A percentile compares a stretch with the other conserved stretches of the same genome.
Evolutionary conservation across 805 yeast species (phyloP).

Genomic region (Brettanomyces bruxellensis): DNA sequence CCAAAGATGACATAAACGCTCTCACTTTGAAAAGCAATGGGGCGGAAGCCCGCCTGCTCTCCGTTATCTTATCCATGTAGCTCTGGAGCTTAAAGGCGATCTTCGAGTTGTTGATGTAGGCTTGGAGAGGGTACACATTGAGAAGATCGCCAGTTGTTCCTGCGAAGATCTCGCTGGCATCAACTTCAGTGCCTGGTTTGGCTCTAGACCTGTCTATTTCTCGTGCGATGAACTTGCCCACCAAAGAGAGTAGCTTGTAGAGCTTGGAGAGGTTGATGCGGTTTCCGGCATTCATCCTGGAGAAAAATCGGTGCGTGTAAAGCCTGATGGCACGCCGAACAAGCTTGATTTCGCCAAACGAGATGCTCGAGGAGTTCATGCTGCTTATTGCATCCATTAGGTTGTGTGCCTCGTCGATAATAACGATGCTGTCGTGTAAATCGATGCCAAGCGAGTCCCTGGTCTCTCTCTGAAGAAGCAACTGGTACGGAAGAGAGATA

Average conservation of each 20-base stretch:
- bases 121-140: constrained; percentile 59
- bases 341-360: constrained; percentile 35
- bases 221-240: constrained; percentile 38
- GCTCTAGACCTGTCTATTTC: constrained; percentile 22
- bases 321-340: constrained; percentile 40
- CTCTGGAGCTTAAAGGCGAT: constrained; percentile 78
- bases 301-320: constrained; percentile 54
- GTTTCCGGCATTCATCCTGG: constrained; percentile 61
- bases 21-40: constrained; percentile 61
- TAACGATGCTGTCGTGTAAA: constrained; percentile 54
- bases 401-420: constrained; percentile 92
- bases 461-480: constrained; percentile 52
- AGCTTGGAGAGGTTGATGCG: constrained; percentile 60
- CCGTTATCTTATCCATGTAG: constrained; percentile 36
- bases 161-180: constrained; percentile 42
- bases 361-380: constrained; percentile 54
- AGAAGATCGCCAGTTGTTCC: constrained; percentile 59
- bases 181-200: constrained; percentile 46
- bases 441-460: constrained; percentile 52
- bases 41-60: constrained; percentile 13
- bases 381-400: constrained; percentile 66
- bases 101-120: constrained; percentile 57
- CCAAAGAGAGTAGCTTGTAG: constrained; percentile 42
- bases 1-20: constrained; percentile 52
- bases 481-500: constrained; percentile 78